Conservation (phyloP, 2,329 filamentous ascomycete species). For the Claviceps purpurea region DNA sequence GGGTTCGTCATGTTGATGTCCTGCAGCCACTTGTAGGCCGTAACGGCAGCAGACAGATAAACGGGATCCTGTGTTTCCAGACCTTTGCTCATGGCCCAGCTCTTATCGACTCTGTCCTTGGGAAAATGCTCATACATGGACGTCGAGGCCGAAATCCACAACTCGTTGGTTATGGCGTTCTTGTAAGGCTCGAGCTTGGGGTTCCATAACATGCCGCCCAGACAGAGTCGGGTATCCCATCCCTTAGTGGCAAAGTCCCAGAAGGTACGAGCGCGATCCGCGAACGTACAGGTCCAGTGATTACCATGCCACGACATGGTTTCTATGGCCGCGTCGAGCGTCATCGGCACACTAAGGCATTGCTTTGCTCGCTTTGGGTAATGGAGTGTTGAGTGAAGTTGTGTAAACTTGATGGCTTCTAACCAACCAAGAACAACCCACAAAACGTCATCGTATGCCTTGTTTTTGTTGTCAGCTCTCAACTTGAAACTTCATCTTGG, state of each 20-base stretch:
- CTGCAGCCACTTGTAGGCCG: constrained; percentile 71
- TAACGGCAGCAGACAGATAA: constrained; percentile 60
- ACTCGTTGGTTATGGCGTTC: constrained; percentile 89
- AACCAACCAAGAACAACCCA: constrained; percentile 93
- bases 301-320: constrained; percentile 57
- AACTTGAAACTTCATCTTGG: neutral
- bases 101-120: constrained; percentile 60
- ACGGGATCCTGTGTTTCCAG: constrained; percentile 36
- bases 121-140: constrained; percentile 86
- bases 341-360: constrained; percentile 4
- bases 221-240: constrained; percentile 72
- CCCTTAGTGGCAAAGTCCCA: constrained; percentile 68
- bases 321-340: constrained; percentile 9
- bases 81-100: constrained; percentile 33
- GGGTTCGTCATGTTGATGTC: constrained; percentile 67
- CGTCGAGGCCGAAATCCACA: constrained; percentile 74
- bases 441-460: constrained; percentile 88
- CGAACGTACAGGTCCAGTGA: constrained; percentile 62
- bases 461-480: neutral
- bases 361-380: constrained; percentile 26
- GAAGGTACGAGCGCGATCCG: constrained; percentile 72
- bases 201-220: constrained; percentile 86
- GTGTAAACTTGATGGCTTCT: constrained; percentile 64
- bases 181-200: constrained; percentile 73
- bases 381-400: constrained; percentile 52